Evolutionary conservation across 306 rosid genomes (phyloP).

Genomic region (Vicia villosa): DNA sequence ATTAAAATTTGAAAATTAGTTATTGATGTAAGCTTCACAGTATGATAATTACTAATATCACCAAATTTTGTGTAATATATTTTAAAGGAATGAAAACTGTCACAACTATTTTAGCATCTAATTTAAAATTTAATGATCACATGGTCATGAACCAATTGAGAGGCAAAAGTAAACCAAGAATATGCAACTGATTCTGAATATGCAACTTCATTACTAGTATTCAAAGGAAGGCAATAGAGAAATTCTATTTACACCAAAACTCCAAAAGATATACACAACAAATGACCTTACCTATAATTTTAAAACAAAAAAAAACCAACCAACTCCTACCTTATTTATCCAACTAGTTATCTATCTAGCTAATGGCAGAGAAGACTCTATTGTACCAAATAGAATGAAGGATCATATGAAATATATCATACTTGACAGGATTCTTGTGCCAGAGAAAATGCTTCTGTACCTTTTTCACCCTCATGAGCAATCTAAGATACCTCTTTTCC

Average conservation of each 20-base stretch:
- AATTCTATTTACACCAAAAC: slow-evolving; percentile 18
- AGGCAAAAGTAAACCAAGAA: too few species aligned
- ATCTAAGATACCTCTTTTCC: slow-evolving; percentile 49
- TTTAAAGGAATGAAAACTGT: too few species aligned
- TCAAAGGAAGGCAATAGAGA: background rate
- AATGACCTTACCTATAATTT: slow-evolving; percentile 10
- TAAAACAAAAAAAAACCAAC: background rate
- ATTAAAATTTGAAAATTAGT: too few species aligned
- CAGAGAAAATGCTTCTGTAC: slow-evolving; percentile 87
- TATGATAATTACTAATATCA: too few species aligned
- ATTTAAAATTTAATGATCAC: too few species aligned
- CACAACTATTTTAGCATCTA: too few species aligned
- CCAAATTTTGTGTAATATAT: too few species aligned
- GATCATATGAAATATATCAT: slow-evolving; percentile 87
- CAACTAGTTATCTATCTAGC: slow-evolving; percentile 14
- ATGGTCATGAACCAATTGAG: too few species aligned
- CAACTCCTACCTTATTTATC: background rate
- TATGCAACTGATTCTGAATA: too few species aligned
- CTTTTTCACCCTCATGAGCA: slow-evolving; percentile 73
- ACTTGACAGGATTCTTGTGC: slow-evolving; percentile 71
- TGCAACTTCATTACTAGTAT: too few species aligned
- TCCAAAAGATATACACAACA: slow-evolving; percentile 30
- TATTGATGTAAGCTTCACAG: too few species aligned
- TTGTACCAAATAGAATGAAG: slow-evolving; percentile 88
- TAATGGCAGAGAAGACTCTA: slow-evolving; percentile 55